Evolutionary conservation across 345 rosid genomes (phyloP), one percentile per base, ranked within the genome.

Genomic region (Punica granatum): DNA sequence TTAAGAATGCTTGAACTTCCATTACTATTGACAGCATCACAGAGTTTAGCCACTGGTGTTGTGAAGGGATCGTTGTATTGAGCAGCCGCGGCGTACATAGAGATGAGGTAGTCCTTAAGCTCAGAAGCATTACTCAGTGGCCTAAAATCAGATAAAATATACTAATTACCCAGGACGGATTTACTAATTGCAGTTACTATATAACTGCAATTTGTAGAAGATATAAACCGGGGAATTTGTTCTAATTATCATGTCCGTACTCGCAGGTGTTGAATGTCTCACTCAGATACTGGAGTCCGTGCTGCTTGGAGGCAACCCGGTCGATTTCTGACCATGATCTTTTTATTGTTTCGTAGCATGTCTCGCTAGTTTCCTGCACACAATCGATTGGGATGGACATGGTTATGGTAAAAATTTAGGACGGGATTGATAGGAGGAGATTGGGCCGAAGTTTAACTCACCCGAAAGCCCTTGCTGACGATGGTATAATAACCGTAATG

Each of bases 11-110:
- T 76, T 0, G 66, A 72, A 10, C 72, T 76, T 3, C 71, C 33
- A 0, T 76, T 63, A 23, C 81, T 78, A 63, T 83, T 77, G 12
- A 85, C 75, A 68, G 73, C 83, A 28, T 68, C 37, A 33, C 87
- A 83, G 19, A 85, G 62, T 1, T 41, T 33, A 7, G 28, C 78
- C 25, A 85, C 68, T 0, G 83, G 84, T 31, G 77, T 78, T 0
- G 7, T 9, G 14, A 82, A 75, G 12, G 87, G 87, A 21, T 65
- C 59, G 71, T 85, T 73, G 42, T 74, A 85, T 49, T 83, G 87
- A 48, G 84, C 90, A 42, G 72, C 4, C 60, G 15, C n/a, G n/a
- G n/a, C n/a, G n/a, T n/a, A n/a, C n/a, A n/a, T n/a, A n/a, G n/a
- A n/a, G n/a, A n/a, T n/a, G n/a, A n/a, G n/a, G n/a, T n/a, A n/a